Evolutionary conservation across 768 basidiomycete genomes (phyloP).

Genomic region (Mycena metata): DNA sequence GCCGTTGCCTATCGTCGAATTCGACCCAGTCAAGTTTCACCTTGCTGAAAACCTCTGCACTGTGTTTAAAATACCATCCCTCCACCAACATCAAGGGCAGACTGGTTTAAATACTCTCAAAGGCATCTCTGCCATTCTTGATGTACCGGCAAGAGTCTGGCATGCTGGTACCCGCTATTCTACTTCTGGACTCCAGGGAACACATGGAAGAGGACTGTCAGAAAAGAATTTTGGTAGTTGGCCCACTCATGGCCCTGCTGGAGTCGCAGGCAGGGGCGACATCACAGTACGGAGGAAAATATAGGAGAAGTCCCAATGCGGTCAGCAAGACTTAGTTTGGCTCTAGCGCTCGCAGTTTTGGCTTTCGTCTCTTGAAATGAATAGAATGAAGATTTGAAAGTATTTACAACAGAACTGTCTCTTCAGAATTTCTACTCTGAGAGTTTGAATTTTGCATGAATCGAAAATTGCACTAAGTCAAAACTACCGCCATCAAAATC

Average conservation of each 20-base stretch:
- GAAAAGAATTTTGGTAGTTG: conserved; percentile 31
- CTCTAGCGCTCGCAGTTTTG: too few species aligned
- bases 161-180: conserved; percentile 35
- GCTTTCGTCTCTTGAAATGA: too few species aligned
- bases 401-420: too few species aligned
- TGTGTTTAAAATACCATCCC: conserved; percentile 5
- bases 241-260: conserved; percentile 25
- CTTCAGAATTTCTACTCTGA: too few species aligned
- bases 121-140: conserved; percentile 24
- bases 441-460: too few species aligned
- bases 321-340: too few species aligned
- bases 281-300: conserved; percentile 6
- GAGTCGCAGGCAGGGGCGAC: conserved; percentile 12
- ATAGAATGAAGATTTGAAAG: too few species aligned
- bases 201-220: conserved; percentile 20
- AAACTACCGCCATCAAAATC: too few species aligned
- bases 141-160: conserved; percentile 36
- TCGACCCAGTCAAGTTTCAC: conserved; percentile 12
- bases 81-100: conserved; percentile 20
- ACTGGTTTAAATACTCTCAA: conserved; percentile 29
- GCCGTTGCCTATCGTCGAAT: conserved; percentile 15
- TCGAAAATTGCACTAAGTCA: too few species aligned
- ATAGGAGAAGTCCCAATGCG: too few species aligned
- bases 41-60: conserved; percentile 2
- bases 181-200: conserved; percentile 27